Conservation (phyloP, 2,329 filamentous ascomycete genomes). For the Dactylellina haptotyla region DNA sequence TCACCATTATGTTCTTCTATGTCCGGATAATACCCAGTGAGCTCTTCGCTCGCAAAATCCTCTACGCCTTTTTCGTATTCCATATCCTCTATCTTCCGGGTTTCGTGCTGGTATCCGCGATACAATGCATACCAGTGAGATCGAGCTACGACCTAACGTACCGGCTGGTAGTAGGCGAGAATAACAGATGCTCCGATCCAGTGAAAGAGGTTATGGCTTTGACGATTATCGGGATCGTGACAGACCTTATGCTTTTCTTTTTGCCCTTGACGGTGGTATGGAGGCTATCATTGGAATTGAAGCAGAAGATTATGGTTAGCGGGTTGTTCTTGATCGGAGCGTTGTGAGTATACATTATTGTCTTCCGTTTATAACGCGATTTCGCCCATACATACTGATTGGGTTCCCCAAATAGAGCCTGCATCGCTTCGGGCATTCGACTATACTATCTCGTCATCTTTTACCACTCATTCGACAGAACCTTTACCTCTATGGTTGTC, state of each 20-base stretch:
- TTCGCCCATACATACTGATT: too few species aligned
- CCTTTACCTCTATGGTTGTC: conserved; percentile 28
- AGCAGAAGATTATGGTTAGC: conserved; percentile 45
- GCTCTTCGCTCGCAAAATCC: conserved; percentile 21
- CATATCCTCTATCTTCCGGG: conserved; percentile 28
- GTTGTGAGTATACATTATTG: conserved; percentile 23
- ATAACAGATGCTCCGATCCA: conserved; percentile 23
- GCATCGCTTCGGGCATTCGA: conserved; percentile 29
- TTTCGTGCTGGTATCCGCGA: conserved; percentile 15
- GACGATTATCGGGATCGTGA: conserved; percentile 23
- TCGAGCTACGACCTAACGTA: conserved; percentile 24
- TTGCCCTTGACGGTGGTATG: conserved; percentile 43
- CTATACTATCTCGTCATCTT: conserved; percentile 26
- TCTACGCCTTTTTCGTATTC: conserved; percentile 40
- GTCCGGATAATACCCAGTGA: conserved; percentile 34
- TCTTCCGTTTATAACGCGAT: neutral
- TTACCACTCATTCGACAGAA: conserved; percentile 36
- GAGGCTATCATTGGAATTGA: conserved; percentile 19
- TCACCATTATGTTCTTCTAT: conserved; percentile 45
- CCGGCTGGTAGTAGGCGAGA: conserved; percentile 13
- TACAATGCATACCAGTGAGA: conserved; percentile 34
- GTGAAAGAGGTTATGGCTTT: conserved; percentile 14
- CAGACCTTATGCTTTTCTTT: conserved; percentile 38
- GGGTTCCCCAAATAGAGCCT: too few species aligned
- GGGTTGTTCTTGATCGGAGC: conserved; percentile 36